Conservation (phyloP, 192 early-diverging fungal genomes). For the Phlyctochytrium planicorne region DNA sequence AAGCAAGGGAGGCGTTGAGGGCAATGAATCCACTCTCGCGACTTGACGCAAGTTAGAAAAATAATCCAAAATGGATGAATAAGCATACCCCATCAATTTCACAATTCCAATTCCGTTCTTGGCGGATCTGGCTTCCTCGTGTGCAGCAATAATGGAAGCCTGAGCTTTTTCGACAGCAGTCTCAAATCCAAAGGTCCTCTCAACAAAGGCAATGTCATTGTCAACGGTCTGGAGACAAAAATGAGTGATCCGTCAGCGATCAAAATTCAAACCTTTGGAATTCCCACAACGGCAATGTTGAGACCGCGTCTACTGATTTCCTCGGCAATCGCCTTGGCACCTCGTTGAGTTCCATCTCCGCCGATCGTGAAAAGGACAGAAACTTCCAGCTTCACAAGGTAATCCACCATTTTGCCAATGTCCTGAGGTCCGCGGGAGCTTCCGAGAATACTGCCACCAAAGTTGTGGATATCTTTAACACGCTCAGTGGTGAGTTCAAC, state of each 20-base stretch:
- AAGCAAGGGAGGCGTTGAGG: slow-evolving; percentile 32
- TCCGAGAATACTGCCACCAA: slow-evolving; percentile 26
- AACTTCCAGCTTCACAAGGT: slow-evolving; percentile 20
- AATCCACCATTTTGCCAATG: slow-evolving; percentile 26
- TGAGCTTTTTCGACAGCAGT: slow-evolving; percentile 36
- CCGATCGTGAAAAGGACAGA: slow-evolving; percentile 34
- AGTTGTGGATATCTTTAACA: slow-evolving; percentile 29
- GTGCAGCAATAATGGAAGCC: slow-evolving; percentile 27
- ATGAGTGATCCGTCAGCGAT: not conserved
- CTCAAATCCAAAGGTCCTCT: slow-evolving; percentile 38
- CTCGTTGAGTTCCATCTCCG: slow-evolving; percentile 38
- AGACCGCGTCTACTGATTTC: slow-evolving; percentile 15
- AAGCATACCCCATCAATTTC: slow-evolving; percentile 35
- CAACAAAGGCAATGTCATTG: slow-evolving; percentile 34
- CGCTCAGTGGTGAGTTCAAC: slow-evolving; percentile 17
- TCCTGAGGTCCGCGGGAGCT: slow-evolving; percentile 28
- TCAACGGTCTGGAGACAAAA: slow-evolving; percentile 22
- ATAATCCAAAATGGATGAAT: not conserved
- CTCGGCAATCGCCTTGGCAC: slow-evolving; percentile 24
- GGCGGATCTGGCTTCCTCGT: slow-evolving; percentile 31
- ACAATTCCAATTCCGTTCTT: slow-evolving; percentile 34
- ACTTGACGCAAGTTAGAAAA: not conserved
- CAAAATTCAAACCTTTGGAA: slow-evolving; percentile 24
- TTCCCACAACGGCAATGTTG: slow-evolving; percentile 32
- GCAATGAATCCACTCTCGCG: slow-evolving; percentile 41